These are phyloP conservation scores for Basidiobolus meristosporus DNA, from an alignment of 371 early-diverging fungal genomes.

Conservation along the genomic window DNA sequence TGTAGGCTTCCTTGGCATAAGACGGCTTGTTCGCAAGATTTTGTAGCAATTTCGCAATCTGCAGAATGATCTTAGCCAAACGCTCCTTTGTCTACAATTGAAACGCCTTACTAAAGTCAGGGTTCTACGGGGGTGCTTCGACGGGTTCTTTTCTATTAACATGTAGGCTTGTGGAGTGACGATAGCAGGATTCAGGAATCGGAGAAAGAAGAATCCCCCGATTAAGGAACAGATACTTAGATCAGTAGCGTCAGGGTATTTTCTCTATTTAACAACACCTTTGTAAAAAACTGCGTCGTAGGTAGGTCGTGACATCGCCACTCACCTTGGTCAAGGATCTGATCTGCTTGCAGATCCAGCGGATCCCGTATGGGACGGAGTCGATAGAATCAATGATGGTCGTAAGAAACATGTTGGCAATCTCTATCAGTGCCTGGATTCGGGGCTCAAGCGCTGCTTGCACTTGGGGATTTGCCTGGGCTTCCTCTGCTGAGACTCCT, in stretches of 20 bases:
- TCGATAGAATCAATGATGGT: conserved; percentile 66
- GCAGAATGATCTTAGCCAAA: no score
- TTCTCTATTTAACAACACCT: conserved; percentile 19
- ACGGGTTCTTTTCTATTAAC: conserved; percentile 66
- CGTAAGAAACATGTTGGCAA: conserved; percentile 60
- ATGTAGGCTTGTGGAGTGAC: conserved; percentile 89
- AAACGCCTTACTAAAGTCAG: conserved; percentile 50
- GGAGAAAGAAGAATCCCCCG: conserved; percentile 91
- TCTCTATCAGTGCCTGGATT: conserved; percentile 63
- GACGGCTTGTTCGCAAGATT: conserved; percentile 88
- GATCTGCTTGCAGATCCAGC: conserved; percentile 98
- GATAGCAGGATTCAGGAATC: conserved; percentile 91
- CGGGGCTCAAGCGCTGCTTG: conserved; percentile 66
- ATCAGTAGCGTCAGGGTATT: conserved; percentile 78
- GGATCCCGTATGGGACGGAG: conserved; percentile 83
- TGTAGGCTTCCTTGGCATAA: conserved; percentile 80
- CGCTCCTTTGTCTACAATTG: background rate
- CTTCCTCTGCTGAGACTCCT: conserved; percentile 61
- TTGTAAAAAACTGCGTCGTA: background rate
- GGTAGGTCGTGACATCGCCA: no score
- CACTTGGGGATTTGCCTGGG: conserved; percentile 55
- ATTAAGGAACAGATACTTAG: conserved; percentile 79
- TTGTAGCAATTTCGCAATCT: conserved; percentile 80
- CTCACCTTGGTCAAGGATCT: conserved; percentile 68
- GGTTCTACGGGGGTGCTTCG: conserved; percentile 63